Evolutionary conservation across 176 grass and related monocot genomes (phyloP), one percentile per base, ranked within the genome.

Genomic region (Eleusine indica): DNA sequence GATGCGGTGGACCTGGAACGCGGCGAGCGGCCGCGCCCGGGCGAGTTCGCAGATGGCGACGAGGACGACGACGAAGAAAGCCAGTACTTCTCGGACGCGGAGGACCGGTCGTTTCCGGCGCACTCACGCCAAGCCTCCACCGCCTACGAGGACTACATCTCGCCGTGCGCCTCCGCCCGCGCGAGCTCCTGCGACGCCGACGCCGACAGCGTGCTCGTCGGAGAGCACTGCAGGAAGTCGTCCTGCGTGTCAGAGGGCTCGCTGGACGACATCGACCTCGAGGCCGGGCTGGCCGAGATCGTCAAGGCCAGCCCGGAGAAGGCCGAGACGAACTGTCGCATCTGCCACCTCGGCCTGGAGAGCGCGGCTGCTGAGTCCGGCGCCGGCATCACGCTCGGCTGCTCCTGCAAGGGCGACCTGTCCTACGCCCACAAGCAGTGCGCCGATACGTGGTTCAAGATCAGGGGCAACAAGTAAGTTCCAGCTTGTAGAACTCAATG

Each of bases 321-420:
- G 82, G 62, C 66, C 43, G 91, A 99, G 78, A 72, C 38, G 78
- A 92, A 89, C 89, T 99, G 97, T 78, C 87, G 97, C 87, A 99
- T 99, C 84, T 99, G 97, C 84, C 93, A 99, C 89, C 92, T 99
- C 17, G 87, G 91, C 80, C 89, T 96, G 53, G 97, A 96, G 84
- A 87, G 67, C 57, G 65, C 71, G 0, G 87, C 88, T 14, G 65
- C 86, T 1, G 97, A 92, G 10, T 94, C 88, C 4, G 89, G 93
- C 43, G 51, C 75, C 52, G 85, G 90, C 71, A 94, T 99, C 53
- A 86, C 89, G 30, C 89, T 96, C 56, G 97, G 97, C 66, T 99
- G 93, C 87, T 99, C 97, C 53, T 99, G 97, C 88, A 99, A 99
- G 78, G 91, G 92, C 72, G 93, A 99, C 88, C 82, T 99, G 11